Conservation (phyloP, 495 filamentous ascomycete species). For the Cryomyces antarcticus region DNA sequence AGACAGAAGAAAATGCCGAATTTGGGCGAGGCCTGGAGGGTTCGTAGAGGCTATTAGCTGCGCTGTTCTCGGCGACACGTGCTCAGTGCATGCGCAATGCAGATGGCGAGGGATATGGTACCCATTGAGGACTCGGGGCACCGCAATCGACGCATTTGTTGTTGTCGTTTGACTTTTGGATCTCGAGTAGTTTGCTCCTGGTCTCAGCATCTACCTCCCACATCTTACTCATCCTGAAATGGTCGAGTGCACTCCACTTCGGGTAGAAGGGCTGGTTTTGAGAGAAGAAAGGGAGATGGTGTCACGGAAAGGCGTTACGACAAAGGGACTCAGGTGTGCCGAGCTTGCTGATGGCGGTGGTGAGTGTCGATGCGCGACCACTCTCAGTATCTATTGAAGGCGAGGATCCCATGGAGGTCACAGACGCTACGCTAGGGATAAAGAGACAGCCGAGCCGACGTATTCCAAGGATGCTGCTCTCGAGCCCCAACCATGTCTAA, state of each 20-base stretch:
- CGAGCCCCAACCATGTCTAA: too few species aligned
- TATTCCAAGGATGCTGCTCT: too few species aligned
- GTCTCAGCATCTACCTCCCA: slow-evolving; percentile 98
- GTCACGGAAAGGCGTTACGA: too few species aligned
- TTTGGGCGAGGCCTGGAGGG: slow-evolving; percentile 40
- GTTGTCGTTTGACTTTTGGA: slow-evolving; percentile 75
- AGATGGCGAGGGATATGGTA: slow-evolving; percentile 2
- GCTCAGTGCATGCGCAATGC: not conserved
- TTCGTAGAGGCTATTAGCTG: not conserved
- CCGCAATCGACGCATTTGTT: slow-evolving; percentile 82
- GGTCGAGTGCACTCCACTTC: not conserved
- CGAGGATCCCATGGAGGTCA: too few species aligned
- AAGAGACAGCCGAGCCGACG: too few species aligned
- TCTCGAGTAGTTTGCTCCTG: slow-evolving; percentile 68
- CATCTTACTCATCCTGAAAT: slow-evolving; percentile 33
- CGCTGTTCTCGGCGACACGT: not conserved
- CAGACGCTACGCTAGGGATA: too few species aligned
- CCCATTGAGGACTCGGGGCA: slow-evolving; percentile 91
- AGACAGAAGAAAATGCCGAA: slow-evolving; percentile 91
- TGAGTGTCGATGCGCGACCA: too few species aligned
- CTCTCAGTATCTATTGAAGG: too few species aligned
- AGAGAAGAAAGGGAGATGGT: too few species aligned
- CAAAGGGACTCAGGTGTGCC: too few species aligned
- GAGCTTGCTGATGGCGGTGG: too few species aligned
- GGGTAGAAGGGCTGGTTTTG: too few species aligned